Conservation (phyloP, 179 eudicot species). For the Camellia oleifera region DNA sequence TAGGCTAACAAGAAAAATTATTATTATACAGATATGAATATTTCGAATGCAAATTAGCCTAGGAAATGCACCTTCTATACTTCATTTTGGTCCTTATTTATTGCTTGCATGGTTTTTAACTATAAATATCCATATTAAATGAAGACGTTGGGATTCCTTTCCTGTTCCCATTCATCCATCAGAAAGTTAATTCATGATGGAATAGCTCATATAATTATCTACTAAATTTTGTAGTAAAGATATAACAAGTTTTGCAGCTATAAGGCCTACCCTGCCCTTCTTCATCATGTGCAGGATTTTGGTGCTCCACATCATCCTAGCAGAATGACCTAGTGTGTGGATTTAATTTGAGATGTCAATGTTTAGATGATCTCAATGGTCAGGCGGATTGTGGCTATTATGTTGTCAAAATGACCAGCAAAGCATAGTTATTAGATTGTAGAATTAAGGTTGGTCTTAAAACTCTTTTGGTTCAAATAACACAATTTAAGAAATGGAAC, state of each 20-base stretch:
- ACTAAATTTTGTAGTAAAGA: neutral
- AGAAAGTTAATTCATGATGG: neutral
- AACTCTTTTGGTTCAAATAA: neutral
- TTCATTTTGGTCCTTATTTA: neutral
- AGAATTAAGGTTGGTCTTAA: slow-evolving; percentile 6
- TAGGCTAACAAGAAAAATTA: neutral
- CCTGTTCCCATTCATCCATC: neutral
- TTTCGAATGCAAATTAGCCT: neutral
- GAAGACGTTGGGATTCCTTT: neutral
- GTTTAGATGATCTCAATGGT: neutral
- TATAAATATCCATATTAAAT: neutral
- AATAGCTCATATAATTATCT: neutral
- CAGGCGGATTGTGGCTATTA: neutral
- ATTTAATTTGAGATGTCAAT: neutral
- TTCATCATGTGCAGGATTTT: neutral
- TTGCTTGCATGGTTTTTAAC: neutral
- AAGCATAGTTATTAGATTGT: neutral
- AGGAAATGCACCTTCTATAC: neutral
- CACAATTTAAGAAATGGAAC: neutral
- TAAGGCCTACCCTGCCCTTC: neutral
- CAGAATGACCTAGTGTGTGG: neutral
- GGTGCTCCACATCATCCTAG: neutral
- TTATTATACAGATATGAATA: neutral
- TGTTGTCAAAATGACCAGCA: neutral
- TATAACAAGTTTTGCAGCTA: neutral